Evolutionary conservation across 768 basidiomycete genomes (phyloP), one percentile per base, ranked within the genome.

Genomic region (Phylloporus scabripes): DNA sequence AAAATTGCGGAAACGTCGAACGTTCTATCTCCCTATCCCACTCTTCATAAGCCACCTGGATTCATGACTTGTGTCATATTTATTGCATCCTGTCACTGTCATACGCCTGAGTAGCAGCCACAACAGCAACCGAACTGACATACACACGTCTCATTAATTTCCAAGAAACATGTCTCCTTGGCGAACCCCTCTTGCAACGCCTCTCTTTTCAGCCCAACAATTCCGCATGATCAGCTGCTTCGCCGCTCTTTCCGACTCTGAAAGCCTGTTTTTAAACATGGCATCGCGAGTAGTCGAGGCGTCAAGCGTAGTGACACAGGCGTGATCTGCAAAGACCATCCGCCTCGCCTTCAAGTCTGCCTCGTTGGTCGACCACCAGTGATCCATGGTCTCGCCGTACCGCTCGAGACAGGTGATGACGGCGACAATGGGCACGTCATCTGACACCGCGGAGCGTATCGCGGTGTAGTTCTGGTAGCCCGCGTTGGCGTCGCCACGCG

Each of bases 301-400:
- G 11, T 59, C 60, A 46, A 67, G 50, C 2, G 71, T 67, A 1
- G 72, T 72, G 41, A 75, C 63, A 34, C 74, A 75, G 7, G 68
- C 73, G 21, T 71, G 65, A 9, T 66, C 70, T 1, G 62, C 56
- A 8, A 73, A 73, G 1, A 57, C 48, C 60, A 76, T 76, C 10
- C 60, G 58, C 31, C 69, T 50, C 4, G 48, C 48, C 34, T 60
- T 61, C 42, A 76, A 64, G 18, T 51, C 52, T n/a, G 51, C 52
- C 45, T 71, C 52, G 53, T 74, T 72, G 37, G 55, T 52, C 28
- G 52, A 53, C 74, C 72, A 75, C 74, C 74, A 76, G 36, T 62
- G 61, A 14, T 53, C 59, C 63, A 70, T 71, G 42, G 63, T 54
- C 15, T 59, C 55, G 15, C 60, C 37, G 28, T 61, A 64, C 32